Base-by-base conservation (phyloP, 306 rosid species). In the Gillenia trifoliata region DNA sequence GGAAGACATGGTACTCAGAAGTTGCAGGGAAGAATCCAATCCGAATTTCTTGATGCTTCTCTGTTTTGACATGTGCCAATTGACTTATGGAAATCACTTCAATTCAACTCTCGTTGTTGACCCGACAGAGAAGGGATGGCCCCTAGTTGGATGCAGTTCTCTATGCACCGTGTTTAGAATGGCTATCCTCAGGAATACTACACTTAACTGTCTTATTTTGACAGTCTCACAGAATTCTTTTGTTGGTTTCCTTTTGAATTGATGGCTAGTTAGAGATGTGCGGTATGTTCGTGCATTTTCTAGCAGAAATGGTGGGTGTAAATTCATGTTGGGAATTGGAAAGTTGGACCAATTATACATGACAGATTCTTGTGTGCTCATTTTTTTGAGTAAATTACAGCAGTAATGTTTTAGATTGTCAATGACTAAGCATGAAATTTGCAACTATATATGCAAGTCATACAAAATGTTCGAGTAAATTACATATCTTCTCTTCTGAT, bases 1-100 rank as follows among this genome's bases (percentile, higher is more conserved):
- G 96, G 93, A 86, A 81, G 67, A 82, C 90, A 55, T 91, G 97
- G 97, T 86, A 87, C 92, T 85, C 89, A 0, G 95, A 90, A 86
- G 88, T 92, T 26, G 85, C 90, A 38, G 92, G 83, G 52, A 88
- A 89, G 86, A 88, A 83, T 70, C 73, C 88, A 25, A 57, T 78
- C 25, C 75, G 82, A 72, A 78, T 80, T 82, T 79, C 83, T 83
- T 94, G 84, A 87, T 77, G 26, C 71, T 72, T 40, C 73, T 19
- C 26, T 29, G 9, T 25, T 52, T 31, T 17, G 13, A 70, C 68
- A 71, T 70, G 29, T 69, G 62, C 61, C 25, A 40, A 19, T 43
- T 62, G 73, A 45, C 40, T 11, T 4, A 6, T 41, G 75, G 52
- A 72, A 72, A 62, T 60, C 61, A 62, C 81, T 65, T 17, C 56